Evolutionary conservation across 495 filamentous ascomycete genomes (phyloP).

Genomic region (Penicillium crystallinum): DNA sequence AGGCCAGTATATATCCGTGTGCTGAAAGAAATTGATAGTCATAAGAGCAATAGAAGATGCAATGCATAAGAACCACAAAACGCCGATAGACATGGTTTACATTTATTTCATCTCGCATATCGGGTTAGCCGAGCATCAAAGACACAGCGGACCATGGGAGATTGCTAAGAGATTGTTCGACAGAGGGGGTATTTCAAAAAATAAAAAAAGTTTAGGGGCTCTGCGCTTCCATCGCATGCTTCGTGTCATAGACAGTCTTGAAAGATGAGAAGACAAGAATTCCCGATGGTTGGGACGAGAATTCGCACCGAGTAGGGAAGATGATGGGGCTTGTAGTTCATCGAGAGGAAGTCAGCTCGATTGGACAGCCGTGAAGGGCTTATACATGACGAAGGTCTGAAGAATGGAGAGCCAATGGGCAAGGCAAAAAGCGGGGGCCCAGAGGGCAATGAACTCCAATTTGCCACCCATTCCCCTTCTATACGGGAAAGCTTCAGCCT

Average conservation of each 20-base stretch:
- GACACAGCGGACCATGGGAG: neutral
- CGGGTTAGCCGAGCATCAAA: neutral
- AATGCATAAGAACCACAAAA: neutral
- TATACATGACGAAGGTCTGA: neutral
- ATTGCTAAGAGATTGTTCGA: neutral
- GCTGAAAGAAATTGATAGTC: neutral
- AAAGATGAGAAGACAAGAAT: neutral
- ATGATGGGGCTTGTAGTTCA: neutral
- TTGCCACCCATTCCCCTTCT: too few species aligned
- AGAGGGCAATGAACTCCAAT: too few species aligned
- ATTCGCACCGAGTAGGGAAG: neutral
- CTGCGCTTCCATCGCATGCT: neutral
- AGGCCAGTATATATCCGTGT: neutral
- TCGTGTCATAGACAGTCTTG: neutral
- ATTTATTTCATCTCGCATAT: neutral
- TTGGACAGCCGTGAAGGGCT: neutral
- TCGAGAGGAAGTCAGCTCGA: neutral
- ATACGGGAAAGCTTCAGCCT: too few species aligned
- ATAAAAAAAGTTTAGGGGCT: neutral
- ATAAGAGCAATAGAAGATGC: neutral
- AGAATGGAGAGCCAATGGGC: neutral
- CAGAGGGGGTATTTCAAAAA: neutral
- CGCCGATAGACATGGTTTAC: neutral
- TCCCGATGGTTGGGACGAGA: neutral
- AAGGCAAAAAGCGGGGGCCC: too few species aligned